phyloP scores from a whole-genome alignment of 1,284 basidiomycete species.

The Ceratobasidium sp. region DNA sequence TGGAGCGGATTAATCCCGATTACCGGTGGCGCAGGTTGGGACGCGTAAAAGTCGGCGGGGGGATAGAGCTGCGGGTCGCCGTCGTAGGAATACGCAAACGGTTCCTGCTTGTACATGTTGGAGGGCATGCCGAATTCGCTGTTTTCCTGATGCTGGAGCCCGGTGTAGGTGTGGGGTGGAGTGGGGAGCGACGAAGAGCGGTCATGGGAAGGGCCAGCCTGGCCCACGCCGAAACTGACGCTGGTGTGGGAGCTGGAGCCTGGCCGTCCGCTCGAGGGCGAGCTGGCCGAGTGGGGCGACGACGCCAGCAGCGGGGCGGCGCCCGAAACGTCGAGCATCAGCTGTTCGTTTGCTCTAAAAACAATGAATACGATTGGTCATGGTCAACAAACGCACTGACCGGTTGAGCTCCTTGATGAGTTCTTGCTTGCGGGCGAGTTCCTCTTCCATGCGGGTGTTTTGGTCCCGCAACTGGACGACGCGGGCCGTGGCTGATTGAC shows the following conservation, averaged over 20 bases:
- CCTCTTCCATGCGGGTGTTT: constrained; percentile 21
- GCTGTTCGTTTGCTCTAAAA: constrained; percentile 27
- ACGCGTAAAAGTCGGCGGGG: constrained; percentile 24
- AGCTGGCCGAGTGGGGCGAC: constrained; percentile 28
- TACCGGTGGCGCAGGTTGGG: constrained; percentile 13
- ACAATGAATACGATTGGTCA: not conserved
- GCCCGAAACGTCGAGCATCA: constrained; percentile 26
- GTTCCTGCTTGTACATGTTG: constrained; percentile 17
- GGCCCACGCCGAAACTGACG: constrained; percentile 20
- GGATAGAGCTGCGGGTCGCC: constrained; percentile 15
- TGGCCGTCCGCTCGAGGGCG: constrained; percentile 18
- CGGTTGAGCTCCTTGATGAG: constrained; percentile 26
- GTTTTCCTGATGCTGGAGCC: constrained; percentile 25
- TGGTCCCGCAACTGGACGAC: constrained; percentile 31
- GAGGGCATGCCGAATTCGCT: constrained; percentile 19
- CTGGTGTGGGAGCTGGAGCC: constrained; percentile 33
- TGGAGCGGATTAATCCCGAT: constrained; percentile 19
- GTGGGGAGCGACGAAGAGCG: constrained; percentile 33
- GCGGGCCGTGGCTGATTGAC: constrained; percentile 35
- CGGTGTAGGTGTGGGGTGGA: constrained; percentile 27
- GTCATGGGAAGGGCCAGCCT: constrained; percentile 18
- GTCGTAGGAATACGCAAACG: constrained; percentile 32
- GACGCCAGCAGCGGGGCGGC: constrained; percentile 31
- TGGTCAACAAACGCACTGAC: not conserved
- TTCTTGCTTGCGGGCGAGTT: constrained; percentile 25